A percentile compares a stretch with the other conserved stretches of the same genome.
Conservation (phyloP, 2,329 filamentous ascomycete genomes). For the Teratosphaeria destructans region DNA sequence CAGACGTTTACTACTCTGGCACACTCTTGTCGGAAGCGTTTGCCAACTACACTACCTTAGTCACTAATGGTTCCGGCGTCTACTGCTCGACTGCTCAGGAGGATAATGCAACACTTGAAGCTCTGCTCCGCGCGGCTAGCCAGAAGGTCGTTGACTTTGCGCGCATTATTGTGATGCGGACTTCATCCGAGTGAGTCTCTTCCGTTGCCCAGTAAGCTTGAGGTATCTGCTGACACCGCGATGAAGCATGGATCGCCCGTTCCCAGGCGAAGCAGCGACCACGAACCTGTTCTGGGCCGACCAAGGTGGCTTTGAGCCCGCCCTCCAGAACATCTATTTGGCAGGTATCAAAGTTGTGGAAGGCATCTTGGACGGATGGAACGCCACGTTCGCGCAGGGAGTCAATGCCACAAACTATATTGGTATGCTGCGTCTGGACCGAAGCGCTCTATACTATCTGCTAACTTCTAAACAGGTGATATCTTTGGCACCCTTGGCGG, state of each 20-base stretch:
- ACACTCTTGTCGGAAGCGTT: conserved; percentile 51
- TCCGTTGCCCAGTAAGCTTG: not conserved
- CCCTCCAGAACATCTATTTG: conserved; percentile 55
- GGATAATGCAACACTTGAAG: conserved; percentile 60
- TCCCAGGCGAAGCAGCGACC: conserved; percentile 44
- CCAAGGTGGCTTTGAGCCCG: conserved; percentile 54
- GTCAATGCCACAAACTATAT: conserved; percentile 54
- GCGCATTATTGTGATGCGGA: conserved; percentile 58
- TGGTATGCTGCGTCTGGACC: conserved; percentile 4
- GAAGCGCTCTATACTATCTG: not conserved
- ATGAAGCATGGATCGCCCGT: conserved; percentile 52
- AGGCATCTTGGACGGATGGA: conserved; percentile 54
- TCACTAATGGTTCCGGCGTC: conserved; percentile 56
- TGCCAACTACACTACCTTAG: conserved; percentile 51
- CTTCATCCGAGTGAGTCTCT: conserved; percentile 48
- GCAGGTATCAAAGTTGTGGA: conserved; percentile 56
- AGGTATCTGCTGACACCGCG: not conserved
- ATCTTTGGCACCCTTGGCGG: conserved; percentile 45
- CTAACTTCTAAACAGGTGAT: conserved; percentile 7
- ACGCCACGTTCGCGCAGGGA: conserved; percentile 46
- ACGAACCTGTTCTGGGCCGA: conserved; percentile 51
- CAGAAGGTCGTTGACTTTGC: conserved; percentile 53
- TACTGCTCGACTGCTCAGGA: conserved; percentile 67
- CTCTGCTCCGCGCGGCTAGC: conserved; percentile 49
- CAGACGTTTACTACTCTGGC: conserved; percentile 63